phyloP scores from a whole-genome alignment of 176 grass and related monocot species.

The Triticum urartu region DNA sequence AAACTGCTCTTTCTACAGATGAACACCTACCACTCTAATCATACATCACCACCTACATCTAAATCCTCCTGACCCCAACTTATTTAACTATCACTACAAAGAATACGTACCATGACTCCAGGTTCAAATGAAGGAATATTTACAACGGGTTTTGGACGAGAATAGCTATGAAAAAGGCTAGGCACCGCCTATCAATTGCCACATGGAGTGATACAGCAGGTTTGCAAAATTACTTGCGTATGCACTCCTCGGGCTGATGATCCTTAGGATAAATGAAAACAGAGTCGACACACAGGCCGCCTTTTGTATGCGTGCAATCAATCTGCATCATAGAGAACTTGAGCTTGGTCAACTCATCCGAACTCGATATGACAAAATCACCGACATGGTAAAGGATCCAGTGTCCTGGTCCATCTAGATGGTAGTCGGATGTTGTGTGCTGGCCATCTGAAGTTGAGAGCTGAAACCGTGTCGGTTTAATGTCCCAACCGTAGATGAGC shows the following conservation, averaged over 20 bases:
- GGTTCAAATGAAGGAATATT: slow-evolving; percentile 28
- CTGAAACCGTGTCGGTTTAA: slow-evolving; percentile 74
- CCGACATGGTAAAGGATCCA: slow-evolving; percentile 92
- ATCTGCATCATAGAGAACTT: slow-evolving; percentile 96
- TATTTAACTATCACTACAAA: slow-evolving; percentile 41
- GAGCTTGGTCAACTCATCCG: slow-evolving; percentile 50
- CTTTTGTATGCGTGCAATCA: slow-evolving; percentile 93
- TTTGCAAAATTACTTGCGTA: slow-evolving; percentile 36
- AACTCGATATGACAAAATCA: slow-evolving; percentile 62
- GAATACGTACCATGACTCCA: slow-evolving; percentile 15
- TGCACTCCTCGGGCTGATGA: slow-evolving; percentile 42
- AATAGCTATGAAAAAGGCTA: slow-evolving; percentile 39
- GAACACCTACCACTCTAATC: not conserved
- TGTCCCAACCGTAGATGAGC: slow-evolving; percentile 80
- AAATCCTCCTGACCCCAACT: slow-evolving; percentile 6
- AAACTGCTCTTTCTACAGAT: slow-evolving; percentile 11
- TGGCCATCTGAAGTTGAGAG: slow-evolving; percentile 76
- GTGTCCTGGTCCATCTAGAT: slow-evolving; percentile 59
- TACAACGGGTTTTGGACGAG: slow-evolving; percentile 35
- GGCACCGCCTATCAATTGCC: slow-evolving; percentile 20
- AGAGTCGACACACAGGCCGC: slow-evolving; percentile 83
- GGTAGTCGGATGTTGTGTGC: slow-evolving; percentile 55
- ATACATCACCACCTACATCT: slow-evolving; percentile 10
- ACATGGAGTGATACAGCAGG: not conserved
- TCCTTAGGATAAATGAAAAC: slow-evolving; percentile 73